Conservation (phyloP, 2,329 filamentous ascomycete species). For the Trichophyton schoenleinii region DNA sequence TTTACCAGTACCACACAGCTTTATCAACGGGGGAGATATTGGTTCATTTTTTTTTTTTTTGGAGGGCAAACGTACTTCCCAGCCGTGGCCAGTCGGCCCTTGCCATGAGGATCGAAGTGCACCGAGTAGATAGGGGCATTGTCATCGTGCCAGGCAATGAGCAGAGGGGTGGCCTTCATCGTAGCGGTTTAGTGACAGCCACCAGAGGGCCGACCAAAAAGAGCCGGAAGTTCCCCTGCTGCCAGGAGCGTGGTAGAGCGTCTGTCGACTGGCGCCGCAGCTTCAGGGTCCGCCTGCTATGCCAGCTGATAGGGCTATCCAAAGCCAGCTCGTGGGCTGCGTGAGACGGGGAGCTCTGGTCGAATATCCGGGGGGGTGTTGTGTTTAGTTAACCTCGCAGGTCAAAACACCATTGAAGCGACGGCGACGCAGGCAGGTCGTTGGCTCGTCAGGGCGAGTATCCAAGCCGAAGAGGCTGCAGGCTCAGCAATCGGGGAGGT, state of each 20-base stretch:
- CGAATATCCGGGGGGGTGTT: not conserved
- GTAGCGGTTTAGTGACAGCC: conserved; percentile 15
- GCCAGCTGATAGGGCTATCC: not conserved
- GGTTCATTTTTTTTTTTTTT: not conserved
- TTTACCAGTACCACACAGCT: conserved; percentile 1
- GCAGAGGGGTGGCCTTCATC: conserved; percentile 94
- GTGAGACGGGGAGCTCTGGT: not conserved
- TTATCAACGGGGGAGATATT: not conserved
- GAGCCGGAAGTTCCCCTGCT: not conserved
- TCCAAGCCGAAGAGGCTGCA: not conserved
- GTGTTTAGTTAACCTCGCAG: not conserved
- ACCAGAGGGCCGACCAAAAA: conserved; percentile 1
- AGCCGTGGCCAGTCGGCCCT: conserved; percentile 80
- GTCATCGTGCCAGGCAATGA: conserved; percentile 98
- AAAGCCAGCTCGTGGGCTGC: not conserved
- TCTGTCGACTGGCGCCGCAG: not conserved
- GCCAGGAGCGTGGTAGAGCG: not conserved
- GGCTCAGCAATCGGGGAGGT: not conserved
- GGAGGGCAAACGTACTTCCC: conserved; percentile 48
- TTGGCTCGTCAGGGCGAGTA: not conserved
- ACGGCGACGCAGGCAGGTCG: not conserved
- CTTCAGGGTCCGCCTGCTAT: not conserved
- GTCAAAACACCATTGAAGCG: not conserved
- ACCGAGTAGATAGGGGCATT: conserved; percentile 94
- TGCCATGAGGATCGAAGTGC: conserved; percentile 87